Conservation (phyloP, 768 basidiomycete species). For the Trametes cinnabarina region DNA sequence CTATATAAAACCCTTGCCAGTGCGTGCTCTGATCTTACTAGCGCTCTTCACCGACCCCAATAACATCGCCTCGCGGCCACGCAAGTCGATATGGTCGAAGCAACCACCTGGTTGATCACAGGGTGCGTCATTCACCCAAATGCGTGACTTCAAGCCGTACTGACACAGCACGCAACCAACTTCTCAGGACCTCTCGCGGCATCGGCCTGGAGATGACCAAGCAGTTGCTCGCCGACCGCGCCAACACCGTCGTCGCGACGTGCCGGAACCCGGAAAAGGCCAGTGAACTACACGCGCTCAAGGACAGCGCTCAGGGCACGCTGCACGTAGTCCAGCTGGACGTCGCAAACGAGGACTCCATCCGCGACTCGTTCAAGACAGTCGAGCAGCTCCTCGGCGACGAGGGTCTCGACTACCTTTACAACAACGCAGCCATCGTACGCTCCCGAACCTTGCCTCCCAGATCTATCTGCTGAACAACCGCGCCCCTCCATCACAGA, state of each 20-base stretch:
- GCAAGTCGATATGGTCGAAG: not conserved
- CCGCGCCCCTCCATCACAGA: slow-evolving; percentile 11
- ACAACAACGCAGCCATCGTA: slow-evolving; percentile 41
- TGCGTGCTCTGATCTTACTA: too few species aligned
- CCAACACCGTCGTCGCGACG: slow-evolving; percentile 31
- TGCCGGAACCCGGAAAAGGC: slow-evolving; percentile 30
- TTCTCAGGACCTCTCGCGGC: slow-evolving; percentile 29
- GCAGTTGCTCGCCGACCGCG: slow-evolving; percentile 24
- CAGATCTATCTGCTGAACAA: not conserved
- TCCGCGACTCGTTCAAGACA: slow-evolving; percentile 24
- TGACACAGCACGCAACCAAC: too few species aligned
- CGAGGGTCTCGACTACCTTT: slow-evolving; percentile 37
- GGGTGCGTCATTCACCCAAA: too few species aligned
- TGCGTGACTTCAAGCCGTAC: too few species aligned
- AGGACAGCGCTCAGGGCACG: slow-evolving; percentile 24
- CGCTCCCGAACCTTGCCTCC: slow-evolving; percentile 20
- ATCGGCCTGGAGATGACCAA: slow-evolving; percentile 31
- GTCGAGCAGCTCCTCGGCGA: slow-evolving; percentile 29
- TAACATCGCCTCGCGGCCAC: not conserved
- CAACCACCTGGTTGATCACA: not conserved
- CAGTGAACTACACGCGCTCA: slow-evolving; percentile 23
- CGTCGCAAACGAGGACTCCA: slow-evolving; percentile 26
- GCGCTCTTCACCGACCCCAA: too few species aligned
- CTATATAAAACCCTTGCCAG: too few species aligned
- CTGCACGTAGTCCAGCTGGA: slow-evolving; percentile 37